Evolutionary conservation across 2,329 filamentous ascomycete genomes (phyloP).

Genomic region (Colletotrichum sublineola): DNA sequence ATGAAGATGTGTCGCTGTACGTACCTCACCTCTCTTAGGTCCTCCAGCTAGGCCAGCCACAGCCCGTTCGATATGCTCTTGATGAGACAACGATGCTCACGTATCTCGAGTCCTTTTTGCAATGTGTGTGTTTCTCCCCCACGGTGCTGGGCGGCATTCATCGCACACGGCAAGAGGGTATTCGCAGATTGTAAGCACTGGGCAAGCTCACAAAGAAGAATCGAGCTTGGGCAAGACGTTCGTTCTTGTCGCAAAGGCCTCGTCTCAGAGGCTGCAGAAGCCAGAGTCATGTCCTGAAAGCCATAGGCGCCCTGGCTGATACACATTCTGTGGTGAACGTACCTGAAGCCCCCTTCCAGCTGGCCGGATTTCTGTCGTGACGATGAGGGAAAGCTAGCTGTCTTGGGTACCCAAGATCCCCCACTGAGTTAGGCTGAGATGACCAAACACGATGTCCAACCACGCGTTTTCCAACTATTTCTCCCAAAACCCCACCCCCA

Average conservation of each 20-base stretch:
- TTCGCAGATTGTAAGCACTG: neutral
- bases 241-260: constrained; percentile 19
- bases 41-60: constrained; percentile 5
- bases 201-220: constrained; percentile 6
- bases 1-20: constrained; percentile 11
- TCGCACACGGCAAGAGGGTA: neutral
- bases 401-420: neutral
- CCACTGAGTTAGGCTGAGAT: neutral
- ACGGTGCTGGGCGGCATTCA: constrained; percentile 10
- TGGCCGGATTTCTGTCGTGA: constrained; percentile 27
- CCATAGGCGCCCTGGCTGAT: constrained; percentile 3
- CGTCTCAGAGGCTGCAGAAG: constrained; percentile 19
- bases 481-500: constrained; percentile 9
- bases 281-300: constrained; percentile 23
- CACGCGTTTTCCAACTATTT: constrained; percentile 10
- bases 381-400: neutral
- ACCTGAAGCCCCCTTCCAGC: constrained; percentile 18
- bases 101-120: neutral
- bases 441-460: neutral
- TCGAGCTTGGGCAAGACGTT: neutral
- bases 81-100: neutral
- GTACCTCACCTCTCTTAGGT: constrained; percentile 4
- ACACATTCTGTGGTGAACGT: neutral
- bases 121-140: neutral
- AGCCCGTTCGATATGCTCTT: constrained; percentile 19